These are phyloP conservation scores for Leccinum ponderosum DNA, from an alignment of 1,284 basidiomycete genomes.

Conservation along the genomic window DNA sequence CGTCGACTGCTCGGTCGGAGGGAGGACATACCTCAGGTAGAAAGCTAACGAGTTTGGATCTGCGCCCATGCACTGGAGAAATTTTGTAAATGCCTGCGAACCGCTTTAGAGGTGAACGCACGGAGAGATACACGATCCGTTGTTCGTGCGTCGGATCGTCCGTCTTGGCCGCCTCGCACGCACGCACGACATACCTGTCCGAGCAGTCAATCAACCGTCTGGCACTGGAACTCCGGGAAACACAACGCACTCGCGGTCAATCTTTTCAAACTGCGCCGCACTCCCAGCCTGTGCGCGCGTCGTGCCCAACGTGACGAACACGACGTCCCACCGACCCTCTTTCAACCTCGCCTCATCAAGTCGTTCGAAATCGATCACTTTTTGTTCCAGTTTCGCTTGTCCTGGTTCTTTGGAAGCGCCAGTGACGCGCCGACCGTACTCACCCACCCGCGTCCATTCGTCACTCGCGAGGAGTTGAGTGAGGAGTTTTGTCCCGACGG, in stretches of 20 bases:
- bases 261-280: constrained; percentile 66
- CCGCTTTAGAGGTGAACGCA: constrained; percentile 20
- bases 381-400: constrained; percentile 56
- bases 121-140: constrained; percentile 70
- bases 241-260: constrained; percentile 64
- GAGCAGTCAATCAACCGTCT: not conserved
- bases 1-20: too few species aligned
- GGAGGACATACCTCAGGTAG: constrained; percentile 44
- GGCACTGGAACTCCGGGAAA: too few species aligned
- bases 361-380: constrained; percentile 66
- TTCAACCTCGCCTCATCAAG: constrained; percentile 50
- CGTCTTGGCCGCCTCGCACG: constrained; percentile 61
- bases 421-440: constrained; percentile 63
- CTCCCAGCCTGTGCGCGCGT: constrained; percentile 60
- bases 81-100: too few species aligned
- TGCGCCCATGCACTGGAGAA: constrained; percentile 45
- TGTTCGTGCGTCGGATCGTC: constrained; percentile 47
- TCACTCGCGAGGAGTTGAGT: constrained; percentile 54
- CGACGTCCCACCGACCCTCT: constrained; percentile 66
- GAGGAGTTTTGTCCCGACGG: constrained; percentile 56
- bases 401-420: constrained; percentile 21
- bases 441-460: constrained; percentile 56
- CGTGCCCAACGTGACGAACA: constrained; percentile 64
- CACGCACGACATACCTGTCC: constrained; percentile 67
- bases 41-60: constrained; percentile 50